phyloP scores from a whole-genome alignment of 1,139 yeast species.

The Suhomyces coccinellae region DNA sequence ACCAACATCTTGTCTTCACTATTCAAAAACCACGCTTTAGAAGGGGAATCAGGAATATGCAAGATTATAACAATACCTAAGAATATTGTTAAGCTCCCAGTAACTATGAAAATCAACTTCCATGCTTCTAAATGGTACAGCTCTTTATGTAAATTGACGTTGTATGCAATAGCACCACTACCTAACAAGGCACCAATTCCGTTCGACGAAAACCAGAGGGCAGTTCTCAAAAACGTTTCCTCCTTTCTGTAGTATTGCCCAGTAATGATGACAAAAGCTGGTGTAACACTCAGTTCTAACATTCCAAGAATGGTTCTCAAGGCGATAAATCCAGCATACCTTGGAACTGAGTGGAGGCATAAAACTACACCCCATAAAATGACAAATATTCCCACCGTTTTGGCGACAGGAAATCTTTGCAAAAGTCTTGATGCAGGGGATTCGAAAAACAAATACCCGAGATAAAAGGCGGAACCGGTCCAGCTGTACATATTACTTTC shows the following conservation, averaged over 20 bases:
- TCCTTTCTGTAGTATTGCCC: constrained; percentile 54
- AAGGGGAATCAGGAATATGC: constrained; percentile 54
- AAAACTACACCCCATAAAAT: constrained; percentile 50
- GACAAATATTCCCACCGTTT: constrained; percentile 34
- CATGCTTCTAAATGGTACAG: constrained; percentile 41
- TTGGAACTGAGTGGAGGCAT: constrained; percentile 42
- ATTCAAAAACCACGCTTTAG: constrained; percentile 47
- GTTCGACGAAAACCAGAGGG: constrained; percentile 51
- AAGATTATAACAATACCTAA: constrained; percentile 44
- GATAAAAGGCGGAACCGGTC: constrained; percentile 57
- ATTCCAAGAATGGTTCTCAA: constrained; percentile 53
- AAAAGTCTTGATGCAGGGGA: constrained; percentile 44
- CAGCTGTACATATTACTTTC: constrained; percentile 53
- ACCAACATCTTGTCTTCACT: constrained; percentile 45
- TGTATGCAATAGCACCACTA: constrained; percentile 51
- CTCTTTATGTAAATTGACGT: constrained; percentile 34
- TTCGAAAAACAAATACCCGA: constrained; percentile 52
- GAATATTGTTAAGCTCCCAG: constrained; percentile 48
- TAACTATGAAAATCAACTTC: constrained; percentile 48
- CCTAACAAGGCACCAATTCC: constrained; percentile 57
- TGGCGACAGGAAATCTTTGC: constrained; percentile 47
- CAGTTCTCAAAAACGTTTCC: constrained; percentile 50
- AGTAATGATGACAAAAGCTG: constrained; percentile 54
- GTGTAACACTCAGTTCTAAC: constrained; percentile 55
- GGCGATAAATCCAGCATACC: constrained; percentile 39